A percentile compares a stretch with the other conserved stretches of the same genome.
phyloP scores from a whole-genome alignment of 805 yeast genomes.

The Pichia sporocuriosa region DNA sequence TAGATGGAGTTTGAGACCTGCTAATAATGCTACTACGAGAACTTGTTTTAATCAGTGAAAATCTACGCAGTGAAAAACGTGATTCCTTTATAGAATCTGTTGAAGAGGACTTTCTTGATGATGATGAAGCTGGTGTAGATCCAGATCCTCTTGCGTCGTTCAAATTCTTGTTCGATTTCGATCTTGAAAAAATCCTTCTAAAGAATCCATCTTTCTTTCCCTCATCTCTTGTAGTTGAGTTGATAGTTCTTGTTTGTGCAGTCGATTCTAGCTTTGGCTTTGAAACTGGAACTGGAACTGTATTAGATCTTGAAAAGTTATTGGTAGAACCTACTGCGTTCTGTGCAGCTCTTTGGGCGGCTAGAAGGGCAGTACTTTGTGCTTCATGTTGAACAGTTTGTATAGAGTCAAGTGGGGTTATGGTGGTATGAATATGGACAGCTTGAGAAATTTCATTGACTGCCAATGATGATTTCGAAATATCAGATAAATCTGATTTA shows the following conservation, averaged over 20 bases:
- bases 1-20: slow-evolving; percentile 1
- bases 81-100: background rate
- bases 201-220: slow-evolving; percentile 8
- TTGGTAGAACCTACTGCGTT: background rate
- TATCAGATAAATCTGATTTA: too few relatives aligned
- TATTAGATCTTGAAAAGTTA: too few relatives aligned
- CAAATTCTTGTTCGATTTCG: background rate
- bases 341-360: background rate
- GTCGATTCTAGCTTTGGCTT: background rate
- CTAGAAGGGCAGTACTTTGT: background rate
- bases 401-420: too few relatives aligned
- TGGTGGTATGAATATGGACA: too few relatives aligned
- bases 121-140: background rate
- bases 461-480: too few relatives aligned
- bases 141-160: too few relatives aligned
- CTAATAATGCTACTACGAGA: background rate
- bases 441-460: too few relatives aligned
- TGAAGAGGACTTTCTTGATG: background rate
- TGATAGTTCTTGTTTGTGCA: too few relatives aligned
- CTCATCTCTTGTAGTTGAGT: background rate
- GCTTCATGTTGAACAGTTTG: too few relatives aligned
- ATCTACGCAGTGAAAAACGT: slow-evolving; percentile 1
- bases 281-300: background rate
- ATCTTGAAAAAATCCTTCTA: slow-evolving; percentile 6
- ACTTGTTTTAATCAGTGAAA: background rate